These are phyloP conservation scores for Xerocomellus chrysenteron DNA, from an alignment of 768 basidiomycete species.

Conservation along the genomic window DNA sequence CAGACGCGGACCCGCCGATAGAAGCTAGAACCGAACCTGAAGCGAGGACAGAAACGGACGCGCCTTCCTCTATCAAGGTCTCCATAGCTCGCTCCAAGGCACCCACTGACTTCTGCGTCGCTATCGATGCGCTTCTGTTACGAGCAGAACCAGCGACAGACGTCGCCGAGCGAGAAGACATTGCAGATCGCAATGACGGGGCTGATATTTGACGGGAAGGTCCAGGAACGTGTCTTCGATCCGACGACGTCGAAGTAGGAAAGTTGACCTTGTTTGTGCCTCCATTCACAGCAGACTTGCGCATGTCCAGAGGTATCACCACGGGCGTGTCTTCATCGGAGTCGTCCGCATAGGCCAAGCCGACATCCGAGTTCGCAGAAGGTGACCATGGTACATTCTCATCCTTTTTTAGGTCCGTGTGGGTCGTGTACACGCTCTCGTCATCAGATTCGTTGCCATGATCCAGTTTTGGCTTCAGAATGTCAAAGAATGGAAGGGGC, in stretches of 20 bases:
- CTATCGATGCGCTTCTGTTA: slow-evolving; percentile 26
- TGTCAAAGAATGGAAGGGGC: slow-evolving; percentile 58
- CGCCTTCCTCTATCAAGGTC: slow-evolving; percentile 46
- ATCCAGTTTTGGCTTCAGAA: slow-evolving; percentile 38
- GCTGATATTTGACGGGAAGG: slow-evolving; percentile 28
- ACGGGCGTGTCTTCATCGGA: slow-evolving; percentile 35
- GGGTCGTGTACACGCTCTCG: slow-evolving; percentile 35
- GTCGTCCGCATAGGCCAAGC: slow-evolving; percentile 39
- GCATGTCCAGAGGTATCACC: slow-evolving; percentile 27
- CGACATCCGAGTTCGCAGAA: slow-evolving; percentile 30
- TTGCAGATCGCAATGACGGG: slow-evolving; percentile 23
- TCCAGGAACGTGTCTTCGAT: slow-evolving; percentile 19
- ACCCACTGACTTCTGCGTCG: slow-evolving; percentile 36
- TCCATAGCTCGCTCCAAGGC: slow-evolving; percentile 53
- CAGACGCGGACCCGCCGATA: slow-evolving; percentile 20
- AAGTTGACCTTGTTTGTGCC: slow-evolving; percentile 33
- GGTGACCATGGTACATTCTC: slow-evolving; percentile 22
- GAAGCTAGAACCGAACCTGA: slow-evolving; percentile 35
- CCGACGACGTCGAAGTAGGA: slow-evolving; percentile 27
- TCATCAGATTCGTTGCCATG: slow-evolving; percentile 31
- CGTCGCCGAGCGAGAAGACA: slow-evolving; percentile 14
- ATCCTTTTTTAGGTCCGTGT: slow-evolving; percentile 26
- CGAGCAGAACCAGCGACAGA: slow-evolving; percentile 12
- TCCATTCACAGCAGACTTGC: slow-evolving; percentile 16
- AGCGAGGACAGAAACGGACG: slow-evolving; percentile 35